Evolutionary conservation across 2,329 filamentous ascomycete species (phyloP).

Genomic region (Calonectria hongkongensis): DNA sequence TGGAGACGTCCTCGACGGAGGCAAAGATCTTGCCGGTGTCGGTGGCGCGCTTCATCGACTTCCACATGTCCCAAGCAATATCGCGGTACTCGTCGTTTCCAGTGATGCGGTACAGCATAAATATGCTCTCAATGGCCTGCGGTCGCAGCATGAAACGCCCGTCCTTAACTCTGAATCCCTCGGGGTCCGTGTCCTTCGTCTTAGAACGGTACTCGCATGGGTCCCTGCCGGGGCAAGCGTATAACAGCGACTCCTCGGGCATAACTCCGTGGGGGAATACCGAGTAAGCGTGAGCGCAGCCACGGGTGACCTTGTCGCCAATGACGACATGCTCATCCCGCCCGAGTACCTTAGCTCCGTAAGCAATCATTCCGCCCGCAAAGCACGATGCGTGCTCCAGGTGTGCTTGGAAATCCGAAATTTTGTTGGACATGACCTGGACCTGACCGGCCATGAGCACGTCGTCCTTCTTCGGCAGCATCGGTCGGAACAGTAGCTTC

Average conservation of each 20-base stretch:
- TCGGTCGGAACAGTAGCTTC: slow-evolving; percentile 79
- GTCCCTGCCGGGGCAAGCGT: slow-evolving; percentile 60
- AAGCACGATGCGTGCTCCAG: slow-evolving; percentile 78
- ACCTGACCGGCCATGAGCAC: slow-evolving; percentile 77
- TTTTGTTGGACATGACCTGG: slow-evolving; percentile 56
- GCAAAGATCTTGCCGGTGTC: slow-evolving; percentile 77
- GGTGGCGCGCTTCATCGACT: slow-evolving; percentile 75
- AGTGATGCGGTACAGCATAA: slow-evolving; percentile 84
- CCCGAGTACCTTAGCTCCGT: slow-evolving; percentile 75
- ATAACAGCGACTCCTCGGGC: slow-evolving; percentile 74
- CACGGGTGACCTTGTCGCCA: slow-evolving; percentile 75
- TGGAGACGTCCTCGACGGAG: slow-evolving; percentile 78
- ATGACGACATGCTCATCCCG: slow-evolving; percentile 71
- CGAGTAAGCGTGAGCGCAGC: slow-evolving; percentile 78
- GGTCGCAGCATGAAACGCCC: slow-evolving; percentile 47
- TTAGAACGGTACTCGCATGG: slow-evolving; percentile 50
- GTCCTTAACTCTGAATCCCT: slow-evolving; percentile 48
- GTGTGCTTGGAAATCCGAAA: slow-evolving; percentile 57
- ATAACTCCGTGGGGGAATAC: slow-evolving; percentile 76
- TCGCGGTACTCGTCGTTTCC: slow-evolving; percentile 79
- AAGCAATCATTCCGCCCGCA: slow-evolving; percentile 78
- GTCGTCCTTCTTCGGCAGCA: slow-evolving; percentile 73
- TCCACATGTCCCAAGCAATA: slow-evolving; percentile 85
- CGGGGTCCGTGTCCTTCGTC: slow-evolving; percentile 31
- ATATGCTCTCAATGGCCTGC: slow-evolving; percentile 86